These are phyloP conservation scores for Diaporthe citriasiana DNA, from an alignment of 2,329 filamentous ascomycete species.

Conservation along the genomic window DNA sequence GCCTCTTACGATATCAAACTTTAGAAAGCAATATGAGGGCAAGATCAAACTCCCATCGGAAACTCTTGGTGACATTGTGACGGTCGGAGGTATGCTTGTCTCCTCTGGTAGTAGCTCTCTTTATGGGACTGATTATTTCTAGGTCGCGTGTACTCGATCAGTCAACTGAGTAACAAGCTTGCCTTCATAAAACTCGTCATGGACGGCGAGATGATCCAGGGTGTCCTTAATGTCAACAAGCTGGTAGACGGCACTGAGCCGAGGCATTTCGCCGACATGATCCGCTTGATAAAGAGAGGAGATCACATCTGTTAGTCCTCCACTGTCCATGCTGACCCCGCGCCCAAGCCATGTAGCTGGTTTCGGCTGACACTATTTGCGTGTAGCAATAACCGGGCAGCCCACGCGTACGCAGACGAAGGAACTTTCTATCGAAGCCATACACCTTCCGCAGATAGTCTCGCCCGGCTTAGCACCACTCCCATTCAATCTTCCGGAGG, in stretches of 20 bases:
- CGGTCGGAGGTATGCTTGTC: conserved; percentile 31
- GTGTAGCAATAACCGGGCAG: conserved; percentile 76
- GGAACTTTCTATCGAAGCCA: conserved; percentile 80
- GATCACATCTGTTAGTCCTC: conserved; percentile 85
- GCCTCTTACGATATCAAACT: conserved; percentile 56
- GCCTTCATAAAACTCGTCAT: conserved; percentile 87
- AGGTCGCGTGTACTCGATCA: conserved; percentile 83
- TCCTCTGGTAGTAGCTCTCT: conserved; percentile 45
- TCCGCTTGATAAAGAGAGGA: conserved; percentile 79
- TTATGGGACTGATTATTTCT: conserved; percentile 42
- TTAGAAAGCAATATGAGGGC: conserved; percentile 52
- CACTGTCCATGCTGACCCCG: conserved; percentile 39
- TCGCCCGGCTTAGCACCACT: conserved; percentile 85
- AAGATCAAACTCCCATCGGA: conserved; percentile 48
- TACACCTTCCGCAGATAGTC: conserved; percentile 77
- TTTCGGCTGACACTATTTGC: conserved; percentile 37
- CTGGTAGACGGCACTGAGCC: conserved; percentile 53
- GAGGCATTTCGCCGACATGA: conserved; percentile 70
- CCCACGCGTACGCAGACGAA: conserved; percentile 79
- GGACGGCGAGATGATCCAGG: conserved; percentile 80
- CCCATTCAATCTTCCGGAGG: conserved; percentile 79
- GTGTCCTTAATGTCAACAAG: conserved; percentile 78
- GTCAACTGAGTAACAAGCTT: conserved; percentile 81
- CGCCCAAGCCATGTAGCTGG: conserved; percentile 40
- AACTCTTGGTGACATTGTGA: conserved; percentile 30